phyloP scores from a whole-genome alignment of 257 asterid species.

The Capsicum chinense region DNA sequence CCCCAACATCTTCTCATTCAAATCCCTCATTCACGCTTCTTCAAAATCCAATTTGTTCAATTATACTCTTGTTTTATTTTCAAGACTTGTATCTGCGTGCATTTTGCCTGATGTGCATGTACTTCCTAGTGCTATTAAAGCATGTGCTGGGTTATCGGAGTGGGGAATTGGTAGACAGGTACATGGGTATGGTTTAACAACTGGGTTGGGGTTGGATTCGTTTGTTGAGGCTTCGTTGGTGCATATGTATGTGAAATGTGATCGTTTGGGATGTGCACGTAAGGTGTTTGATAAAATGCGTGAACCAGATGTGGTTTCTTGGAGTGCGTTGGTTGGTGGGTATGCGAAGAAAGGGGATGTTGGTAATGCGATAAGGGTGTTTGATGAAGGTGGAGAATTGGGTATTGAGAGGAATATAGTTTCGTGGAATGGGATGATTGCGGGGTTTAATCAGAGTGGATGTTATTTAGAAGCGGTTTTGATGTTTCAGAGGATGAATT shows the following conservation, averaged over 20 bases:
- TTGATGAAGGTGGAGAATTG: conserved; percentile 45
- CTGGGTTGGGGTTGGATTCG: conserved; percentile 63
- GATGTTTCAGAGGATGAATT: conserved; percentile 71
- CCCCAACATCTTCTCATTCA: conserved; percentile 55
- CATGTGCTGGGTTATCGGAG: conserved; percentile 63
- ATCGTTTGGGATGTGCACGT: conserved; percentile 52
- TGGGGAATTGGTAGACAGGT: conserved; percentile 62
- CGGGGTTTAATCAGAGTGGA: conserved; percentile 91
- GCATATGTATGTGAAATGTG: conserved; percentile 72
- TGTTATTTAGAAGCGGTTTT: conserved; percentile 59
- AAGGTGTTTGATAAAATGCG: conserved; percentile 59
- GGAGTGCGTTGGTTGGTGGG: conserved; percentile 81
- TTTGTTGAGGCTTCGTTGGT: conserved; percentile 72
- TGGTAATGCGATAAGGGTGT: conserved; percentile 51
- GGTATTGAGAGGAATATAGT: conserved; percentile 70
- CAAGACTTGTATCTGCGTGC: conserved; percentile 43
- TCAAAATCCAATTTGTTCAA: conserved; percentile 56
- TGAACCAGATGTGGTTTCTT: conserved; percentile 64
- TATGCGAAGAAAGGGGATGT: conserved; percentile 83
- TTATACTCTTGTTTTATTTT: conserved; percentile 52
- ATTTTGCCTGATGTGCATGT: conserved; percentile 68
- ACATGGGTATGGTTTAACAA: conserved; percentile 68
- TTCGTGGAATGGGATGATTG: conserved; percentile 92
- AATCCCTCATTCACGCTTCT: conserved; percentile 63
- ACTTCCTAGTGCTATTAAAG: conserved; percentile 69